Evolutionary conservation across 116 monocot species (phyloP).

Genomic region (Phalaenopsis hybrid): DNA sequence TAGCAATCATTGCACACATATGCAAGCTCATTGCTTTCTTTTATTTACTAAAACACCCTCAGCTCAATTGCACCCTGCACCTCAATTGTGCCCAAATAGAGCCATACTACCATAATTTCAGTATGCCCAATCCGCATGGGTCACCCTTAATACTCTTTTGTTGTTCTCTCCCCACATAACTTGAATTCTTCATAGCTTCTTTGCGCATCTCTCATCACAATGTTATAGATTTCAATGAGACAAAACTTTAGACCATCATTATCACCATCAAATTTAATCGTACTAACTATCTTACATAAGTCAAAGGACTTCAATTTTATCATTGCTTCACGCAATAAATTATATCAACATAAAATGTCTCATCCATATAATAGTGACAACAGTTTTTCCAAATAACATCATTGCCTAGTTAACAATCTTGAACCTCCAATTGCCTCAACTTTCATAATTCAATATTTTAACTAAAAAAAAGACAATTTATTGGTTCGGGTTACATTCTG

Average conservation of each 20-base stretch:
- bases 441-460: neutral
- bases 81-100: neutral
- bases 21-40: neutral
- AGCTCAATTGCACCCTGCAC: neutral
- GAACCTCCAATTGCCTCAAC: neutral
- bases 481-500: neutral
- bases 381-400: neutral
- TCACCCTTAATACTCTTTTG: neutral
- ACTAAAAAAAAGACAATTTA: neutral
- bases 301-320: neutral
- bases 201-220: neutral
- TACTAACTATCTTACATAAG: neutral
- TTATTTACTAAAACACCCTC: neutral
- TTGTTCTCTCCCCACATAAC: neutral
- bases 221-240: neutral
- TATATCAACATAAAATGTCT: neutral
- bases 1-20: neutral
- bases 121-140: neutral
- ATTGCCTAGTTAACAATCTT: no score
- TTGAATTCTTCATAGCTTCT: neutral
- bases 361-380: neutral
- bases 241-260: neutral
- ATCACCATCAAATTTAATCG: neutral
- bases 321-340: neutral
- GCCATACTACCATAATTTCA: neutral